Percentiles rank a stretch among this genome's conserved stretches.
phyloP scores from a whole-genome alignment of 129 eudicot genomes.

The carrot (Daucus carota) region DNA sequence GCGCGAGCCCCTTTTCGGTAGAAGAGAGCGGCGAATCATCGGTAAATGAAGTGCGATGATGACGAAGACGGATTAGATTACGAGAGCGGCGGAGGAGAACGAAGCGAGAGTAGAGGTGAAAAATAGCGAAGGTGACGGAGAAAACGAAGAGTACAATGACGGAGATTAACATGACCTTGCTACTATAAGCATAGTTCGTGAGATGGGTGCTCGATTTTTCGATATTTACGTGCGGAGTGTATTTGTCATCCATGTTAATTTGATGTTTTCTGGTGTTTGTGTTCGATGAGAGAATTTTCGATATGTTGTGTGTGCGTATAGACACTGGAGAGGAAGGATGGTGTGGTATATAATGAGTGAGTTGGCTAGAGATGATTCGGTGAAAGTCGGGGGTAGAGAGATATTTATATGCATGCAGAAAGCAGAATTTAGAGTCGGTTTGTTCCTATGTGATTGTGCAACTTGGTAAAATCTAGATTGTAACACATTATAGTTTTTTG shows the following conservation, averaged over 20 bases:
- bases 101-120: constrained; percentile 24
- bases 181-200: background rate
- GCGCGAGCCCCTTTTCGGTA: constrained; percentile 11
- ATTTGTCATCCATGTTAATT: background rate
- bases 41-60: background rate
- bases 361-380: background rate
- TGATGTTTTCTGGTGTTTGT: background rate
- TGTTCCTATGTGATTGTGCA: too few relatives aligned
- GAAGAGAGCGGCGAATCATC: background rate
- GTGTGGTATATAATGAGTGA: background rate
- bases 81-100: constrained; percentile 7
- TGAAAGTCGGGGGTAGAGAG: background rate
- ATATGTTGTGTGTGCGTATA: background rate
- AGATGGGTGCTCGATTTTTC: background rate
- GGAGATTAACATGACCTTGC: constrained; percentile 19
- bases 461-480: too few relatives aligned
- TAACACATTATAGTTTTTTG: too few relatives aligned
- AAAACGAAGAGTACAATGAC: constrained; percentile 4
- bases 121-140: constrained; percentile 12
- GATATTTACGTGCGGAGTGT: background rate
- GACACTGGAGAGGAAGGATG: background rate
- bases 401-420: background rate
- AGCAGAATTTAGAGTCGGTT: background rate
- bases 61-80: background rate
- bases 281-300: background rate